Conservation (phyloP, 257 asterid species). For the Penstemon newberryi region DNA sequence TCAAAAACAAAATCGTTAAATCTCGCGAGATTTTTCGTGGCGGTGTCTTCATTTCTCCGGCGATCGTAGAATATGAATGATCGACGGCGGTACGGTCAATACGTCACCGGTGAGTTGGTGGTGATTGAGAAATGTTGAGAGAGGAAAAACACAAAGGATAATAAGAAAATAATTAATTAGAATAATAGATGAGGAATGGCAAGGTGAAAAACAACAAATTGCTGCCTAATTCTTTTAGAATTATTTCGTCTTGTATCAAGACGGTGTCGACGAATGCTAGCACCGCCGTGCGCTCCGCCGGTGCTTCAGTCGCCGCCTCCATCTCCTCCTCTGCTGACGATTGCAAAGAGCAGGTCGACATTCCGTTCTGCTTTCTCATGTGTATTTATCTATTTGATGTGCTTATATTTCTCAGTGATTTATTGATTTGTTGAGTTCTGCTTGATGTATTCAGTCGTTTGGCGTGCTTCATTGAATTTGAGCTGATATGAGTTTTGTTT, state of each 20-base stretch:
- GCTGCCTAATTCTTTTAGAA: slow-evolving; percentile 44
- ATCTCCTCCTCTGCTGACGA: slow-evolving; percentile 31
- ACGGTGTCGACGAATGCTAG: slow-evolving; percentile 46
- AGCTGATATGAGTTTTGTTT: too few relatives aligned
- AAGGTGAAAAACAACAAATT: slow-evolving; percentile 37
- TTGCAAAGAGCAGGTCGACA: slow-evolving; percentile 38
- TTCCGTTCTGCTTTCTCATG: not conserved
- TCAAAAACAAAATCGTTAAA: slow-evolving; percentile 11
- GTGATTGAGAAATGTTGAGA: slow-evolving; percentile 28
- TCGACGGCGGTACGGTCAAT: slow-evolving; percentile 15
- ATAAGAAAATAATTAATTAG: not conserved
- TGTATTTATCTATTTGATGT: not conserved
- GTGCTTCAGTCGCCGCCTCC: slow-evolving; percentile 38
- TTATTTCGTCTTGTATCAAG: slow-evolving; percentile 42
- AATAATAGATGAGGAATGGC: slow-evolving; percentile 31
- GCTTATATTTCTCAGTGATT: not conserved
- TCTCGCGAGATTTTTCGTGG: not conserved
- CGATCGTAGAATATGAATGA: slow-evolving; percentile 17
- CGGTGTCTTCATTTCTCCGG: slow-evolving; percentile 19
- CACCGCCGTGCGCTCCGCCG: slow-evolving; percentile 44
- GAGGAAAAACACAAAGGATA: not conserved
- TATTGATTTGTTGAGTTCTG: too few relatives aligned
- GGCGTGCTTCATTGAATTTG: too few relatives aligned
- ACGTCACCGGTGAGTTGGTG: slow-evolving; percentile 14
- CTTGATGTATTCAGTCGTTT: too few relatives aligned